Evolutionary conservation across 441 rosid genomes (phyloP), one percentile per base, ranked within the genome.

Genomic region (Populus hybrid): DNA sequence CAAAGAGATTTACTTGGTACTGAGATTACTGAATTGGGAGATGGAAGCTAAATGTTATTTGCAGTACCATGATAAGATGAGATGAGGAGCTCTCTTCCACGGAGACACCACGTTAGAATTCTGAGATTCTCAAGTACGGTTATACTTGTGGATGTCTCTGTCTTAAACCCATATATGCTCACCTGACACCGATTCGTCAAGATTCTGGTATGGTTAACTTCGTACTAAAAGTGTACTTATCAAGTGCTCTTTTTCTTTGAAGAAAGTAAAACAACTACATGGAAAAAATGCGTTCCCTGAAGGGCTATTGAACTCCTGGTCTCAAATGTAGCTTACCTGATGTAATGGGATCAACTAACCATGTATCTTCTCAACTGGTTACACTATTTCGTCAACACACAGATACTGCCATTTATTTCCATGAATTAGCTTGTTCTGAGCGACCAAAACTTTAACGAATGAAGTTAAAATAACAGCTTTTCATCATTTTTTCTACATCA

Each of bases 11-110:
- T 88, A 71, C 71, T 12, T 46, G 7, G 14, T 86, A 46, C 70
- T 91, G 82, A 81, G 82, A 69, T 80, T 90, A 78, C 74, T 91
- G 79, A 74, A 42, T 61, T 87, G 87, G 90, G 89, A 91, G 32
- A 79, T 82, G 82, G 87, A 85, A 66, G 84, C 85, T 73, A 82
- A 81, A 59, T 66, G 72, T 65, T 53, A n/a, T 79, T n/a, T 77
- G 24, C 34, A 14, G 57, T 21, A 50, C 67, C 40, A 53, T 50
- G 19, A 53, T 30, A 6, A 26, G 7, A 23, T 24, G 30, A 36
- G 72, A 36, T 16, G 57, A 46, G 57, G 57, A 46, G 57, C 1
- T 46, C 57, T 46, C 19, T 46, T 46, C 57, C 19, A 46, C 18
- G 57, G 16, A 46, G 57, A 46, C 16, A 46, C 18, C 18, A 14